phyloP scores from a whole-genome alignment of 202 grass and related monocot species.

The Setaria italica region DNA sequence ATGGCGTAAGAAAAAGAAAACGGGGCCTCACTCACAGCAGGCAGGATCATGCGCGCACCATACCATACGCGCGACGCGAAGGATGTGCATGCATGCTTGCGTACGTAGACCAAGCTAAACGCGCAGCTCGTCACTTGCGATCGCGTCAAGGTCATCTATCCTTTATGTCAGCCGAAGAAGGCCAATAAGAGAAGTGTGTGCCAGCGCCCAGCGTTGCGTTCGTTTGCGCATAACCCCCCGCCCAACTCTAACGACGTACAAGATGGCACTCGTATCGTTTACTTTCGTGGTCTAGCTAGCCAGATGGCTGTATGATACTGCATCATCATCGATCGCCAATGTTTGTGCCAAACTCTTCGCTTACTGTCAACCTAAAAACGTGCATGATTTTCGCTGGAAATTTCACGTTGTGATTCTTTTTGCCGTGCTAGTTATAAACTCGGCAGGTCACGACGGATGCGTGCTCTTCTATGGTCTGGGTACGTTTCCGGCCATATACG shows the following conservation, averaged over 20 bases:
- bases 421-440: background rate
- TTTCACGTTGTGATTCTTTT: too few relatives aligned
- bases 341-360: background rate
- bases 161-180: constrained; percentile 4
- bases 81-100: background rate
- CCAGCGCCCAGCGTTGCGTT: background rate
- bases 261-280: too few relatives aligned
- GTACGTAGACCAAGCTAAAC: constrained; percentile 6
- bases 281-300: too few relatives aligned
- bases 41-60: background rate
- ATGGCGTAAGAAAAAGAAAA: constrained; percentile 7
- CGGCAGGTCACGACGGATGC: constrained; percentile 6
- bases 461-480: constrained; percentile 1
- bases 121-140: background rate
- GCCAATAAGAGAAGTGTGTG: constrained; percentile 4
- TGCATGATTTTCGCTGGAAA: too few relatives aligned
- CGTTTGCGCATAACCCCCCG: background rate
- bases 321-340: background rate
- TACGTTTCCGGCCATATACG: background rate
- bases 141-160: background rate
- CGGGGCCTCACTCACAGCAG: background rate
- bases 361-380: background rate
- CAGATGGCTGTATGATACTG: background rate
- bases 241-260: background rate
- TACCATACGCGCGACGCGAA: background rate